Evolutionary conservation across 2,329 filamentous ascomycete genomes (phyloP), one percentile per base, ranked within the genome.

Genomic region (Westerdykella ornata): DNA sequence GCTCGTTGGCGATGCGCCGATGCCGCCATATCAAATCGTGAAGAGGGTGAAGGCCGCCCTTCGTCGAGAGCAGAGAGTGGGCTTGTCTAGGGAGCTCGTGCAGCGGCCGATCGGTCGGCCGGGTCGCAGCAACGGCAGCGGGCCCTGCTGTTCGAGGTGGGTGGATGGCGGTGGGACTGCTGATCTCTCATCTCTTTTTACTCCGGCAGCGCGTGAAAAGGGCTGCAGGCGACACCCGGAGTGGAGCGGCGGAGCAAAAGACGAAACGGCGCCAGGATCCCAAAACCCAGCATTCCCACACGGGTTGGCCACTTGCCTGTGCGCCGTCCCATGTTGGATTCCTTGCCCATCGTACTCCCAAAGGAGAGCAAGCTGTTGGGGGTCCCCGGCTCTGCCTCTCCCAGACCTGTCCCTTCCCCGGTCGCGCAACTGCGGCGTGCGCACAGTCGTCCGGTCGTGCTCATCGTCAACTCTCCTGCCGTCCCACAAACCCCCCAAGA

Each of bases 291-390:
- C 22, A 26, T 22, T 26, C 8, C 22, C 22, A 11, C 22, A 9
- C 34, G n/a, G 14, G 8, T 18, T 33, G 31, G 14, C 8, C 12
- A 15, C 8, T 36, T 36, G 5, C 15, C 34, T 14, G 15, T 36
- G 34, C 34, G 15, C 16, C 14, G n/a, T 18, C 34, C 19, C 14
- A 17, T 16, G 6, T 14, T 15, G 14, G 17, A 20, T 13, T 13
- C 29, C 35, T 32, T 30, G 16, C 12, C 12, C 33, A 4, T 9
- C 28, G 26, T 20, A 32, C 30, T 16, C 3, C 17, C 20, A 29
- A 20, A 35, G 36, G 22, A 36, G 43, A 30, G 45, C 35, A 37
- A 36, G 48, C 49, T 53, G 43, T 45, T 52, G 54, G 31, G 43
- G 38, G 48, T 47, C 54, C 48, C 12, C 20, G 31, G 15, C 31